phyloP scores from a whole-genome alignment of 1,284 basidiomycete genomes.

The Coniferiporia weirii region DNA sequence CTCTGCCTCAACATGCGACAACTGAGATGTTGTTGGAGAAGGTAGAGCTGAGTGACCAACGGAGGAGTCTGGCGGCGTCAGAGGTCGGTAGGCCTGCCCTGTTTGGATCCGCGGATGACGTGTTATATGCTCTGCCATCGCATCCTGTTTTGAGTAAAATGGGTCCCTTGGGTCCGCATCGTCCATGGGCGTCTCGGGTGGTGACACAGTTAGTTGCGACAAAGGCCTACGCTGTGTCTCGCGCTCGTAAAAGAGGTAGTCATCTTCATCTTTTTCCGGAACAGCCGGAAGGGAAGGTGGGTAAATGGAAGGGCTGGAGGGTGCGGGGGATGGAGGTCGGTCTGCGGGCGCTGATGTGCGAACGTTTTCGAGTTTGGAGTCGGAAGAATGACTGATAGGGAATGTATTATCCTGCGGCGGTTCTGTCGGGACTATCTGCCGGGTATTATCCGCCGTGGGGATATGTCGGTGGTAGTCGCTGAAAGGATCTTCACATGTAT shows the following conservation, averaged over 20 bases:
- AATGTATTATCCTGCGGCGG: conserved; percentile 13
- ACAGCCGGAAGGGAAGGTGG: conserved; percentile 42
- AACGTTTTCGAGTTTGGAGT: conserved; percentile 13
- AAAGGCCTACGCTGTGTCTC: conserved; percentile 19
- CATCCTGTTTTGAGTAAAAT: conserved; percentile 1
- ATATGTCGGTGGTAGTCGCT: conserved; percentile 22
- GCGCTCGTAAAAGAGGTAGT: conserved; percentile 27
- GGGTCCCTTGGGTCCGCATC: conserved; percentile 9
- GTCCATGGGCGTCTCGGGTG: conserved; percentile 8
- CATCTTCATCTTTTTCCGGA: conserved; percentile 25
- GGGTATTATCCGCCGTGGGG: conserved; percentile 13
- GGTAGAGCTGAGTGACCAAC: conserved; percentile 6
- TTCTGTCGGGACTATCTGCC: conserved; percentile 6
- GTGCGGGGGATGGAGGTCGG: conserved; percentile 28
- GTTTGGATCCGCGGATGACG: conserved; percentile 4
- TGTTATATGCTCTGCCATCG: background rate
- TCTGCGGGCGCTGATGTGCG: conserved; percentile 8
- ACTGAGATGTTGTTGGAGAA: conserved; percentile 10
- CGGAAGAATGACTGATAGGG: conserved; percentile 22
- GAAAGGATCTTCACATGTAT: conserved; percentile 23
- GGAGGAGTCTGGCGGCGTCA: conserved; percentile 19
- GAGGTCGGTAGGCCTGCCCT: conserved; percentile 12
- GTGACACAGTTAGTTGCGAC: background rate
- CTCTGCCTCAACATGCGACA: background rate
- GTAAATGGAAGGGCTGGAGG: conserved; percentile 57